Percentiles rank a stretch among this genome's conserved stretches.
These are phyloP conservation scores for Diphasiastrum complanatum DNA, from an alignment of 83 land plant genomes.

Conservation along the genomic window DNA sequence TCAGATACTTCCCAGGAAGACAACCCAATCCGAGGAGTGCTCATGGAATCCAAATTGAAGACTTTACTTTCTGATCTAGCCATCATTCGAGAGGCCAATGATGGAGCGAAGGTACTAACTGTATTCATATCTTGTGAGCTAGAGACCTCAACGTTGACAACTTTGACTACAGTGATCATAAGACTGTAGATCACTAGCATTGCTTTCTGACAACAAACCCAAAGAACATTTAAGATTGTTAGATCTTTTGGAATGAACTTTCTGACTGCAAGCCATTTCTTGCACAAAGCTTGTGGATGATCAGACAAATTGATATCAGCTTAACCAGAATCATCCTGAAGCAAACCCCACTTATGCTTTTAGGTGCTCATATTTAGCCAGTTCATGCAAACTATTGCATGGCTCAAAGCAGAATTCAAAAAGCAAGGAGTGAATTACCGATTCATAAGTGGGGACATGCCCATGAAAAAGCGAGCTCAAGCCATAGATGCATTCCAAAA, in stretches of 20 bases:
- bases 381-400: slow-evolving; percentile 46
- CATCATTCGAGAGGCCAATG: slow-evolving; percentile 32
- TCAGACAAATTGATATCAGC: not conserved
- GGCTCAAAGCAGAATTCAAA: slow-evolving; percentile 41
- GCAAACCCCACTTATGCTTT: not conserved
- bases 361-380: slow-evolving; percentile 47
- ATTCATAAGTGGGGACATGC: slow-evolving; percentile 48
- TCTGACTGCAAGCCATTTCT: too few species aligned
- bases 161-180: too few species aligned
- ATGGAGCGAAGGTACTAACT: slow-evolving; percentile 34
- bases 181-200: too few species aligned
- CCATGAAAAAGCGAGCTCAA: slow-evolving; percentile 47
- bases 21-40: slow-evolving; percentile 21
- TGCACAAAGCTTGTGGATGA: not conserved
- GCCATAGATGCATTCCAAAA: slow-evolving; percentile 46
- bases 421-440: slow-evolving; percentile 41
- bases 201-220: too few species aligned
- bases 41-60: slow-evolving; percentile 39
- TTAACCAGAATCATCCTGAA: not conserved
- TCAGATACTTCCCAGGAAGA: slow-evolving; percentile 21
- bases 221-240: too few species aligned
- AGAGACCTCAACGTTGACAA: not conserved
- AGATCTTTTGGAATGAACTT: too few species aligned
- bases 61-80: slow-evolving; percentile 39
- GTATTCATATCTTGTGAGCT: not conserved